A percentile compares a stretch with the other conserved stretches of the same genome.
Conservation (phyloP, 73 alveolate species). For the Durusdinium trenchii region DNA sequence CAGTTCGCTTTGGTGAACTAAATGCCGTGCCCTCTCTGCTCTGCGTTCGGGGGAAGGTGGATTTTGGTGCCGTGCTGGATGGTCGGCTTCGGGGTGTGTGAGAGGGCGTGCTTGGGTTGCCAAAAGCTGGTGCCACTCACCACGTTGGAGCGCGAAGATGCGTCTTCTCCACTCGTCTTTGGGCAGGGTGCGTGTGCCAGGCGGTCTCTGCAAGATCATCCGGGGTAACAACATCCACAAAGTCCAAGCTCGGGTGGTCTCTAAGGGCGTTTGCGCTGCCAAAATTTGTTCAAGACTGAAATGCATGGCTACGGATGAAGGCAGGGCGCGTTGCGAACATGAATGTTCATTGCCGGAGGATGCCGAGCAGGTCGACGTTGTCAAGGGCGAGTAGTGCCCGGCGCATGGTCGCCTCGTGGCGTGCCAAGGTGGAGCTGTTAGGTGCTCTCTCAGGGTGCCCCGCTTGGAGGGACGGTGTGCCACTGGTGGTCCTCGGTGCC, state of each 20-base stretch:
- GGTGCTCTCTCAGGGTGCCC: no score
- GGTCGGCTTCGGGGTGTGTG: background rate
- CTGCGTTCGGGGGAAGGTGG: no score
- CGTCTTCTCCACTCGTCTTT: background rate
- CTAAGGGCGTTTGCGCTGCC: no score
- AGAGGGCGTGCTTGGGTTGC: no score
- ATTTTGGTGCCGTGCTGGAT: no score
- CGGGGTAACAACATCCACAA: no score
- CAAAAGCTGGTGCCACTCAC: background rate
- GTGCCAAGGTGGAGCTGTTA: background rate
- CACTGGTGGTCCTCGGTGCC: no score
- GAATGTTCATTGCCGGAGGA: background rate
- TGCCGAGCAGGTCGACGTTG: background rate
- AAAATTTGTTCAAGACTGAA: no score
- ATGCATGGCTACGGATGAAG: background rate
- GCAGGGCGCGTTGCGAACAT: background rate
- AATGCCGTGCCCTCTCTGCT: conserved; percentile 21
- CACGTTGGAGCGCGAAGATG: background rate
- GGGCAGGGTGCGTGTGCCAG: background rate
- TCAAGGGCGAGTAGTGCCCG: background rate
- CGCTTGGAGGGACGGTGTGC: no score
- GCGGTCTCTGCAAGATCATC: no score
- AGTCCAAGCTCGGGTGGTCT: background rate
- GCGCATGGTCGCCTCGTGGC: background rate
- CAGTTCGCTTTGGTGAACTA: background rate